These are phyloP conservation scores for Przewalskia tangutica DNA, from an alignment of 257 asterid genomes.

Conservation along the genomic window DNA sequence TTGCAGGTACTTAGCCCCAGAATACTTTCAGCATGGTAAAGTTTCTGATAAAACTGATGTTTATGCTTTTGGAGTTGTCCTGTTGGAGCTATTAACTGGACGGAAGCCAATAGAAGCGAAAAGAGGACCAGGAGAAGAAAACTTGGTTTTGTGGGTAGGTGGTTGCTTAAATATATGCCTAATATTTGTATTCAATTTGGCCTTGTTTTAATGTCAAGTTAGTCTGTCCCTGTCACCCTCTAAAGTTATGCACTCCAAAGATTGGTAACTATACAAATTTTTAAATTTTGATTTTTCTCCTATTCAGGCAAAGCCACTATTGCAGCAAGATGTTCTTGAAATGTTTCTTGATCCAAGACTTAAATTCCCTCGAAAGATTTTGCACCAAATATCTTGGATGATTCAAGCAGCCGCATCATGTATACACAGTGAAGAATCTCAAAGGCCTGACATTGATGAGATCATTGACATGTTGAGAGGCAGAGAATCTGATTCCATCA, in stretches of 20 bases:
- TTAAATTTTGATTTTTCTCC: background rate
- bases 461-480: slow-evolving; percentile 49
- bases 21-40: slow-evolving; percentile 89
- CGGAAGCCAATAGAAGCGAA: slow-evolving; percentile 75
- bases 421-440: slow-evolving; percentile 42
- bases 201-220: background rate
- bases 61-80: slow-evolving; percentile 82
- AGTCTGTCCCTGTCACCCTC: background rate
- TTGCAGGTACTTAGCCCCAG: slow-evolving; percentile 80
- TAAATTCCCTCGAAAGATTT: slow-evolving; percentile 19
- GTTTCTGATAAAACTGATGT: slow-evolving; percentile 88
- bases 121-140: slow-evolving; percentile 85
- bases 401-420: slow-evolving; percentile 63
- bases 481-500: slow-evolving; percentile 17
- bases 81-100: slow-evolving; percentile 75
- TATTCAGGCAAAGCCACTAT: slow-evolving; percentile 56
- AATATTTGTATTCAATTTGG: background rate
- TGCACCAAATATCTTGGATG: slow-evolving; percentile 29
- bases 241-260: no score
- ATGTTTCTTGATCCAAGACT: slow-evolving; percentile 44
- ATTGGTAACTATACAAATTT: background rate
- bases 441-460: slow-evolving; percentile 56
- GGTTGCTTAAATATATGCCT: background rate
- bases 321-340: slow-evolving; percentile 49
- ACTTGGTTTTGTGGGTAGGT: slow-evolving; percentile 76